Base-by-base conservation (phyloP, 1,139 yeast genomes). In the Kurtzmaniella quercitrusa region DNA sequence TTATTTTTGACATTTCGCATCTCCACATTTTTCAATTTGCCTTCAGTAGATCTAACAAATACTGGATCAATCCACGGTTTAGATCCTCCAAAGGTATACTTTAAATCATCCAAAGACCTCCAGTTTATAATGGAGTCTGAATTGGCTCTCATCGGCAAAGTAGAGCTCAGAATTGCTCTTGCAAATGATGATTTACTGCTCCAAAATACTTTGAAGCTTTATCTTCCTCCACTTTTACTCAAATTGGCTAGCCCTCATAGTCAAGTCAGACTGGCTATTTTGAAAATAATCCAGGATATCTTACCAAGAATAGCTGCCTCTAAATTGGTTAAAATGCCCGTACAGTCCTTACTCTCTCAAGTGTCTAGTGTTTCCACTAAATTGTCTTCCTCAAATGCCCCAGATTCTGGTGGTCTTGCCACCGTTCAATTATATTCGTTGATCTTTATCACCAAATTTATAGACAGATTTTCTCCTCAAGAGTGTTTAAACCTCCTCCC, bases 111-210 rank as follows among this genome's bases (percentile, higher is more conserved):
- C n/a, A 10, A 10, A 27, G 14, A 12, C 4, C 31, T 11, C 14
- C 31, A 27, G 14, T 27, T 31, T 15, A 17, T 14, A 23, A 45
- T 41, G 48, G 77, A 71, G 8, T 66, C 72, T 37, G 93, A 85
- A 56, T 63, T 80, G 46, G 68, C 76, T 2, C 66, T 85, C 46
- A 73, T 86, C 38, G 81, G 81, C 57, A 83, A 80, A 56, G 98
- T 89, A 1, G 98, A 93, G 63, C 76, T 93, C 41, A 71, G 91
- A 42, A 73, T 93, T 38, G 94, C 95, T 1, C 66, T 93, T 41
- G 90, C 98, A 0, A 79, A 78, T 43, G 70, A 81, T 1, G 87
- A 84, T 44, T 70, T 64, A 2, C 85, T 85, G 55, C 75, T 90
- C 44, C 83, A 86, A 55, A 60, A 73, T 7, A 66, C 84, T 11